These are phyloP conservation scores for Phytopythium mirpurense DNA, from an alignment of 352 stramenopile genomes.

Conservation along the genomic window DNA sequence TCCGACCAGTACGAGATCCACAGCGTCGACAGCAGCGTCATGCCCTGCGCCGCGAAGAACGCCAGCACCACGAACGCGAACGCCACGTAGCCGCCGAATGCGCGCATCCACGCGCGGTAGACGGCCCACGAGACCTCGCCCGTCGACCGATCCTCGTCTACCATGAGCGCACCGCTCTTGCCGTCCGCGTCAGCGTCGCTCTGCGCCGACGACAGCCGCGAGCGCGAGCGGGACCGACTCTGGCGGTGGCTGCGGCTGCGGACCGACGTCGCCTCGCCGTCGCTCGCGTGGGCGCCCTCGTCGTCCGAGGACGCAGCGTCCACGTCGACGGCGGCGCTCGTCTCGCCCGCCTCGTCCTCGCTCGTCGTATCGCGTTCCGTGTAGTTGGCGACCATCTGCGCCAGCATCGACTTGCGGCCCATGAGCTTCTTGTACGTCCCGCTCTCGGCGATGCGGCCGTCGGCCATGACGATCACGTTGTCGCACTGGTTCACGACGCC, in stretches of 20 bases:
- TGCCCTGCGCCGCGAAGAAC: constrained; percentile 43
- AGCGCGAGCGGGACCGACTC: constrained; percentile 26
- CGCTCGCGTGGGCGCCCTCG: constrained; percentile 4
- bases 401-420: constrained; percentile 39
- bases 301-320: constrained; percentile 20
- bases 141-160: constrained; percentile 68
- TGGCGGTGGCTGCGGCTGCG: constrained; percentile 6
- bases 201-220: constrained; percentile 44
- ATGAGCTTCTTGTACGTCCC: constrained; percentile 62
- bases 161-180: constrained; percentile 38
- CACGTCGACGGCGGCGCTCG: constrained; percentile 23
- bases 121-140: constrained; percentile 66
- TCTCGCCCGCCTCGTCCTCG: constrained; percentile 19
- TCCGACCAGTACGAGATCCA: constrained; percentile 96
- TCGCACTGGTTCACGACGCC: constrained; percentile 51
- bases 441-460: constrained; percentile 44
- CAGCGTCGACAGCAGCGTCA: constrained; percentile 53
- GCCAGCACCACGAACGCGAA: constrained; percentile 44
- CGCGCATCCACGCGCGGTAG: constrained; percentile 60
- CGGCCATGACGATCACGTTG: constrained; percentile 51
- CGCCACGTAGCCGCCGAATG: constrained; percentile 50
- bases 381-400: constrained; percentile 66
- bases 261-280: constrained; percentile 6
- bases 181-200: constrained; percentile 30
- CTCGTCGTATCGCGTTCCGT: constrained; percentile 55